Base-by-base conservation (phyloP, 177 flowering plant genomes). In the Vitis hybrid region DNA sequence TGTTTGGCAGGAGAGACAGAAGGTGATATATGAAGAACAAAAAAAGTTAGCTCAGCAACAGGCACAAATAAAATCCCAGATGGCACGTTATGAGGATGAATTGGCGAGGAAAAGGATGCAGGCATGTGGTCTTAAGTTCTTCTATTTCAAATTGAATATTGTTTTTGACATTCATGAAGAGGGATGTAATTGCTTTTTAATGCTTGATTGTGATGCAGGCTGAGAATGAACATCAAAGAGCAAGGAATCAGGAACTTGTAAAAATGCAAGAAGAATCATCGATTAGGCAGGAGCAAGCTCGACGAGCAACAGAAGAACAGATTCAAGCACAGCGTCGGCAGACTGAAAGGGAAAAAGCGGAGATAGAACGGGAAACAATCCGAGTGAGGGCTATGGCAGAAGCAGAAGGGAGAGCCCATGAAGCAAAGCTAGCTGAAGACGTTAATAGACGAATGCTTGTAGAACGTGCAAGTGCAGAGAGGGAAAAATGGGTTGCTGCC, bases 361-460 rank as follows among this genome's bases (percentile, higher is more conserved):
- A 87, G 78, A 86, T 87, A 57, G 94, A 91, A 70, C 92, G 93
- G 63, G 98, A 96, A 82, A 96, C 97, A 60, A 89, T 88, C 60
- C 82, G 87, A 78, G 86, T 87, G 49, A 86, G 76, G 70, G 87
- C 94, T 52, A 83, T 89, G 79, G 98, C 99, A 40, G 97, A 96
- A 70, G 99, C 99, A 32, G 97, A 94, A 81, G 99, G 90, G 63
- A 81, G 91, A 77, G 99, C 99, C 65, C 99, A 84, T 81, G 97
- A 92, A 83, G 90, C 89, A 66, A 91, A 89, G 82, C 82, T 93
- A 70, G 81, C 95, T 72, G 99, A 96, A 84, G 99, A 90, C 4
- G 89, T 93, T 67, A 88, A 91, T 73, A 85, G 83, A 65, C 75
- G 97, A 69, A 84, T 83, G 84, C 87, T 91, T 52, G 71, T 86